Evolutionary conservation across 2,329 filamentous ascomycete genomes (phyloP).

Genomic region (Alternaria longipes): DNA sequence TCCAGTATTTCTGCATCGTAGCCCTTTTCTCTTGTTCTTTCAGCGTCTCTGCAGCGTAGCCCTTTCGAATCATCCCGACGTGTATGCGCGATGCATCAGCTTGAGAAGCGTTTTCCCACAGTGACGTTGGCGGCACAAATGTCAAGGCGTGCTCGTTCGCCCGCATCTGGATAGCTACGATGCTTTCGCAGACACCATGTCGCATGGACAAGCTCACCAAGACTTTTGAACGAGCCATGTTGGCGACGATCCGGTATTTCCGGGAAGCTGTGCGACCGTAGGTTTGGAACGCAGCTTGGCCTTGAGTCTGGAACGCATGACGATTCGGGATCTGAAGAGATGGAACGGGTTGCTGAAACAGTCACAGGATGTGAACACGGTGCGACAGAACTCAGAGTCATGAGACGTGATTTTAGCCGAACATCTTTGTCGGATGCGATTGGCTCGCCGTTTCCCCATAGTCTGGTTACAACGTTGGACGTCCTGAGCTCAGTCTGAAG

Average conservation of each 20-base stretch:
- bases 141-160: background rate
- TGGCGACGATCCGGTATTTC: background rate
- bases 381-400: conserved; percentile 3
- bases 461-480: background rate
- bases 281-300: conserved; percentile 11
- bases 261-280: conserved; percentile 12
- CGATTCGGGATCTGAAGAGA: conserved; percentile 16
- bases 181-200: background rate
- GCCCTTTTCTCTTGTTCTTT: background rate
- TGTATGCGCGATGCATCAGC: background rate
- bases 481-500: background rate
- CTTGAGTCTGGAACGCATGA: conserved; percentile 25
- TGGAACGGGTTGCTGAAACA: conserved; percentile 29
- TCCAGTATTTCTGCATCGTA: background rate
- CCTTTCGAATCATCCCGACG: background rate
- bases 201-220: conserved; percentile 24
- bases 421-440: background rate
- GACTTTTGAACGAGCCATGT: conserved; percentile 4
- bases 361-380: conserved; percentile 9
- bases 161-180: background rate
- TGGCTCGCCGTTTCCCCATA: background rate
- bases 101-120: background rate
- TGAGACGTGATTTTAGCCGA: conserved; percentile 1
- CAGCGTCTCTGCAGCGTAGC: background rate
- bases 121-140: background rate